phyloP scores from a whole-genome alignment of 495 filamentous ascomycete species.

The Hyaloscypha finlandica region DNA sequence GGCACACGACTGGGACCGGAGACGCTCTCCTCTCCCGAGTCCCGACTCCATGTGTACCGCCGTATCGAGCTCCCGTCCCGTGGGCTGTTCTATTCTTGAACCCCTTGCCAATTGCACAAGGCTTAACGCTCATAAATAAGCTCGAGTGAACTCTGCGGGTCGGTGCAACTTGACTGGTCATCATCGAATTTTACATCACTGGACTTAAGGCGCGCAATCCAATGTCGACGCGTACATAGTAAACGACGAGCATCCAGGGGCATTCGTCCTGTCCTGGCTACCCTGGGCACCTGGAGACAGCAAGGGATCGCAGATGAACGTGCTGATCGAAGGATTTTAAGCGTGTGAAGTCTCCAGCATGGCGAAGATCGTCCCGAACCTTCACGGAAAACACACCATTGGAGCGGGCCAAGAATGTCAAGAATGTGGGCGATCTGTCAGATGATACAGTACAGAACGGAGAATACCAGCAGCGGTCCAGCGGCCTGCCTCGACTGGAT shows the following conservation, averaged over 20 bases:
- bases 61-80: not conserved
- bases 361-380: constrained; percentile 22
- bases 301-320: not conserved
- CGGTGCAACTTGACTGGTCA: not conserved
- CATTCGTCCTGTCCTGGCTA: not conserved
- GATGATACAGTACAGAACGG: not conserved
- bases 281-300: too few relatives aligned
- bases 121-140: not conserved
- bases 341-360: constrained; percentile 3
- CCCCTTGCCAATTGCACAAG: not conserved
- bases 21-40: not conserved
- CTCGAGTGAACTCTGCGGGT: not conserved
- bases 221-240: not conserved
- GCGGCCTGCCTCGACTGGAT: not conserved
- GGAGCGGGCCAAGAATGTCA: not conserved
- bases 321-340: constrained; percentile 6
- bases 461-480: too few relatives aligned
- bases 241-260: not conserved
- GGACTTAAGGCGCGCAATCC: too few relatives aligned
- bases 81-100: not conserved
- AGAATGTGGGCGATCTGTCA: not conserved
- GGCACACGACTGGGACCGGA: not conserved
- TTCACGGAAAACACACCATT: not conserved
- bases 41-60: not conserved
- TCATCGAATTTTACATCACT: not conserved